phyloP scores from a whole-genome alignment of 306 rosid species.

The Carpinus fangiana region DNA sequence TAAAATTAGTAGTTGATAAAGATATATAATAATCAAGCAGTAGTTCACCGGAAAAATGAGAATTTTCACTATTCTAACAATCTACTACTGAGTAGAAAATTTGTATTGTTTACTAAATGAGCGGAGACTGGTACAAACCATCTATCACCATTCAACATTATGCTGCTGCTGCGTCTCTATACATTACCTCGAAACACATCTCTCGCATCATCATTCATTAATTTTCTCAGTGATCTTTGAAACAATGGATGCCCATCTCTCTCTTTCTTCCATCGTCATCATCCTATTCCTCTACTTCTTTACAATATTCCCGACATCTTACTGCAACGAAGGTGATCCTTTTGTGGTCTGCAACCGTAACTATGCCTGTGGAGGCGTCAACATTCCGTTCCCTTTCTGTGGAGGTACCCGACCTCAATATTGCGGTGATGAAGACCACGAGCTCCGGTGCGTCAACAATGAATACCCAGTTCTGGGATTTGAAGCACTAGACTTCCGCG shows the following conservation, averaged over 20 bases:
- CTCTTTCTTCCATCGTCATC: neutral
- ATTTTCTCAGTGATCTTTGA: neutral
- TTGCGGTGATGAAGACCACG: conserved; percentile 43
- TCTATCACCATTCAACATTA: too few species aligned
- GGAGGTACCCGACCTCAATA: conserved; percentile 1
- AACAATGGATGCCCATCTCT: neutral
- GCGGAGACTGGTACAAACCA: too few species aligned
- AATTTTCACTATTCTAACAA: too few species aligned
- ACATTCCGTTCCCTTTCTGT: conserved; percentile 48
- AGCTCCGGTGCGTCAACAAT: conserved; percentile 31
- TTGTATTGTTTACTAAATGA: too few species aligned
- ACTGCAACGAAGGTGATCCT: conserved; percentile 11
- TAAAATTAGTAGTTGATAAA: too few species aligned
- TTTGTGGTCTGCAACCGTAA: conserved; percentile 35
- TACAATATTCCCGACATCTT: conserved; percentile 15
- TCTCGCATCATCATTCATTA: neutral
- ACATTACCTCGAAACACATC: too few species aligned
- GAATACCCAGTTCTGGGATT: conserved; percentile 23
- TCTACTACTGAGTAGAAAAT: too few species aligned
- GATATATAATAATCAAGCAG: too few species aligned
- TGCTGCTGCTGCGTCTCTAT: too few species aligned
- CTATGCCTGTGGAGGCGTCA: conserved; percentile 39
- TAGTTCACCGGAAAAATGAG: too few species aligned
- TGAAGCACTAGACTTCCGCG: conserved; percentile 22
- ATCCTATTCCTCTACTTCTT: conserved; percentile 20